Evolutionary conservation across 2,329 filamentous ascomycete species (phyloP).

Genomic region (Herpotrichia juniperi): DNA sequence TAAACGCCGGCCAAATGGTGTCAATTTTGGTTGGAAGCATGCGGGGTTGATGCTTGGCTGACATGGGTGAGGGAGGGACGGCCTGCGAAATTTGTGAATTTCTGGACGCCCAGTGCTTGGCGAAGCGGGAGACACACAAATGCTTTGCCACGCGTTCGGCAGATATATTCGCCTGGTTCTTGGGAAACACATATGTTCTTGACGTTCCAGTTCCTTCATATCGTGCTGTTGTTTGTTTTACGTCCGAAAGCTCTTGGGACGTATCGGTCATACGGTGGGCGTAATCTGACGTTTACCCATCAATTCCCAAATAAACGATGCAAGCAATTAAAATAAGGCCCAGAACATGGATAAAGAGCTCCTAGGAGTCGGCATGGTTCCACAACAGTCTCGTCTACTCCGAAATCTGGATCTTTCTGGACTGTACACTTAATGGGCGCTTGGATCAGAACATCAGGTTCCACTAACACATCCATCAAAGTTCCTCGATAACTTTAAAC

Average conservation of each 20-base stretch:
- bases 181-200: neutral
- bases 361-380: neutral
- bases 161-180: slow-evolving; percentile 8
- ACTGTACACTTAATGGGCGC: neutral
- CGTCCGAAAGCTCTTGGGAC: neutral
- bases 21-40: slow-evolving; percentile 22
- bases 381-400: slow-evolving; percentile 4
- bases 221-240: neutral
- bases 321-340: slow-evolving; percentile 2
- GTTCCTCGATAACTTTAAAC: neutral
- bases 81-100: slow-evolving; percentile 18
- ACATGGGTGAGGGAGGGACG: slow-evolving; percentile 25
- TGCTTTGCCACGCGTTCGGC: slow-evolving; percentile 14
- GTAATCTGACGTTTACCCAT: slow-evolving; percentile 9
- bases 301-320: neutral
- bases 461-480: neutral
- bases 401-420: neutral
- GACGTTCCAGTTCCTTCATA: neutral
- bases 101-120: slow-evolving; percentile 16
- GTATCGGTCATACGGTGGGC: slow-evolving; percentile 13
- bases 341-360: slow-evolving; percentile 4
- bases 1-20: slow-evolving; percentile 22
- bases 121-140: slow-evolving; percentile 13
- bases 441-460: neutral
- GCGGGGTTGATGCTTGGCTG: slow-evolving; percentile 41